These are phyloP conservation scores for Oryza longistaminata DNA, from an alignment of 176 grass and related monocot genomes.

Conservation along the genomic window DNA sequence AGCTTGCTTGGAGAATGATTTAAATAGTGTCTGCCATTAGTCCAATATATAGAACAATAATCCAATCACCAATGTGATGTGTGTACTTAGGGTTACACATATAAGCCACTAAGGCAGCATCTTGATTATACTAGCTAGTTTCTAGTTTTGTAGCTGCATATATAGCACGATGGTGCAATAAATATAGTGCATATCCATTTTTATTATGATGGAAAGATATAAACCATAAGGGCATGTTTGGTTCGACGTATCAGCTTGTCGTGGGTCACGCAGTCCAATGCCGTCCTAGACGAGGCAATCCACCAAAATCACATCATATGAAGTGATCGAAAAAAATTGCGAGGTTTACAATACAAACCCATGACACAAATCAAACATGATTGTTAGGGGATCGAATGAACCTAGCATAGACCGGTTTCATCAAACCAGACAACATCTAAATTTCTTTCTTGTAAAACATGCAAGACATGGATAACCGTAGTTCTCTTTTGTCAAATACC, in stretches of 20 bases:
- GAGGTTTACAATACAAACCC: too few species aligned
- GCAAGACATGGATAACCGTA: background rate
- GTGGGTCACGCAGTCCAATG: too few species aligned
- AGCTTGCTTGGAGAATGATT: constrained; percentile 29
- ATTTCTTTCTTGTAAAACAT: background rate
- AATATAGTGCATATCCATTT: background rate
- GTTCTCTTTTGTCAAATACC: too few species aligned
- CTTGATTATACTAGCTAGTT: background rate
- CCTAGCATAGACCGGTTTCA: too few species aligned
- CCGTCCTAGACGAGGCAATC: too few species aligned
- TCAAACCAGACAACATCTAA: too few species aligned
- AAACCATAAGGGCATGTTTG: background rate
- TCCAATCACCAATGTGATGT: background rate
- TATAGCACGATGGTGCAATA: background rate
- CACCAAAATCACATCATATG: too few species aligned
- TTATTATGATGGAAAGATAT: background rate
- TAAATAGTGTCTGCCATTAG: constrained; percentile 54
- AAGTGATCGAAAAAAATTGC: too few species aligned
- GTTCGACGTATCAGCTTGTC: background rate
- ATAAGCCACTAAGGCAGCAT: background rate
- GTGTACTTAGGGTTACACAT: background rate
- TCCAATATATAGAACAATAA: background rate
- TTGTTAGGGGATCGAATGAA: too few species aligned
- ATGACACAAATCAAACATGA: too few species aligned
- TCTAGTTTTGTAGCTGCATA: background rate